Evolutionary conservation across 148 eudicot genomes (phyloP).

Genomic region (Dianthus caryophyllus): DNA sequence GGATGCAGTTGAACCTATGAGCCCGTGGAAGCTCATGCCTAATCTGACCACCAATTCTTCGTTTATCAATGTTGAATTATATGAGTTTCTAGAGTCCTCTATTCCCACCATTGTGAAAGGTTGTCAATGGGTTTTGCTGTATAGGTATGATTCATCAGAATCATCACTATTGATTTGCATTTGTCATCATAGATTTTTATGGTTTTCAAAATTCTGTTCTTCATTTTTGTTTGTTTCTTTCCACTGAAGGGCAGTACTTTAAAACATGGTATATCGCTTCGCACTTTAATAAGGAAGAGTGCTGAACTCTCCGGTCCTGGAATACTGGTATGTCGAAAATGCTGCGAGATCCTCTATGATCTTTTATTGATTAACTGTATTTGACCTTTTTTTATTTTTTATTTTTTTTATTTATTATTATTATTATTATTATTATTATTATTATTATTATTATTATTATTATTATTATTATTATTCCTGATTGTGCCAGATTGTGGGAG

Average conservation of each 20-base stretch:
- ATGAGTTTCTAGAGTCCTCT: conserved; percentile 61
- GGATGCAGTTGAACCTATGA: conserved; percentile 49
- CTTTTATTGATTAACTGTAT: background rate
- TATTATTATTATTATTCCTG: too few relatives aligned
- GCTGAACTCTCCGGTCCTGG: conserved; percentile 77
- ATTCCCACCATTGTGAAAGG: conserved; percentile 96
- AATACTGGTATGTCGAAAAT: conserved; percentile 59
- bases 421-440: too few relatives aligned
- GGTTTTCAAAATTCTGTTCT: conserved; percentile 16
- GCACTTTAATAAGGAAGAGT: conserved; percentile 78
- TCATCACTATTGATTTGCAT: conserved; percentile 9
- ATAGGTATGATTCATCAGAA: conserved; percentile 70
- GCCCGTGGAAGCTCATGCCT: conserved; percentile 46
- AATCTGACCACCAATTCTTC: conserved; percentile 65
- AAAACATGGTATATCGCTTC: conserved; percentile 95
- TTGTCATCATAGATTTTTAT: conserved; percentile 6
- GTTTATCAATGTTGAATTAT: conserved; percentile 54
- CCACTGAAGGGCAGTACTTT: conserved; percentile 97
- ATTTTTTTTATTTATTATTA: too few relatives aligned
- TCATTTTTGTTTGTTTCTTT: conserved; percentile 35
- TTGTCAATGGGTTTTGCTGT: conserved; percentile 86
- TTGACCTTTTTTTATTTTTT: conserved; percentile 3
- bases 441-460: too few relatives aligned
- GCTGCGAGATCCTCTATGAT: background rate
- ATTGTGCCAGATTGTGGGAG: conserved; percentile 74